Evolutionary conservation across 208 protist species (phyloP), one percentile per base, ranked within the genome.

Genomic region (Zelonia costaricensis): DNA sequence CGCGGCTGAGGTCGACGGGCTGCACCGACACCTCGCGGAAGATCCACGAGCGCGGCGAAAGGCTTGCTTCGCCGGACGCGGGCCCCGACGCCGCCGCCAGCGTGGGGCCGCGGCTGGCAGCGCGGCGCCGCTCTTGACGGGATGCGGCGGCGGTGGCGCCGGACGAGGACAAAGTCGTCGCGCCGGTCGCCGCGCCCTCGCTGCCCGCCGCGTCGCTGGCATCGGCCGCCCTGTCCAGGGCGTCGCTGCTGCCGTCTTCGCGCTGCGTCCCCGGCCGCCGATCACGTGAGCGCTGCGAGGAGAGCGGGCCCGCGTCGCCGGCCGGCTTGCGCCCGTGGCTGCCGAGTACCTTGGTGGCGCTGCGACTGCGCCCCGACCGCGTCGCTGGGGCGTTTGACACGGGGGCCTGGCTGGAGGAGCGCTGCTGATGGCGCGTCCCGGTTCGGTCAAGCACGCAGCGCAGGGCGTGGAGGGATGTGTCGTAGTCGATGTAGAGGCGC

Each of bases 1-100:
- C 4, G 25, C 60, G 51, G 5, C 64, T 63, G 12, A 91, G 68
- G 39, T 75, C 66, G n/a, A 93, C 45, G 1, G 86, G 67, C 48
- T 79, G 71, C 3, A 71, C 60, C 12, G 56, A 38, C 3, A 76
- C 65, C 31, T 74, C 60, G 25, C 60, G 53, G 16, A 71, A 68
- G 22, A 62, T 42, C 62, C 46, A 62, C 25, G 74, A 62, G 18
- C 52, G 55, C 35, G 61, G 63, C 25, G 62, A 56, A 49, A 69
- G 64, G 22, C 49, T 33, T n/a, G 46, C 22, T 58, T 31, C 55
- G 20, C 5, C 4, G 9, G 27, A 27, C 31, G 48, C 35, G 33
- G 13, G 42, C 9, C 38, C 22, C 18, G 44, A 2, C n/a, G 22
- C 16, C 39, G 2, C 30, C 36, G 23, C 45, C 38, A 6, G 1